Evolutionary conservation across 1,139 yeast species (phyloP), one percentile per base, ranked within the genome.

Genomic region (Diutina ranongensis): DNA sequence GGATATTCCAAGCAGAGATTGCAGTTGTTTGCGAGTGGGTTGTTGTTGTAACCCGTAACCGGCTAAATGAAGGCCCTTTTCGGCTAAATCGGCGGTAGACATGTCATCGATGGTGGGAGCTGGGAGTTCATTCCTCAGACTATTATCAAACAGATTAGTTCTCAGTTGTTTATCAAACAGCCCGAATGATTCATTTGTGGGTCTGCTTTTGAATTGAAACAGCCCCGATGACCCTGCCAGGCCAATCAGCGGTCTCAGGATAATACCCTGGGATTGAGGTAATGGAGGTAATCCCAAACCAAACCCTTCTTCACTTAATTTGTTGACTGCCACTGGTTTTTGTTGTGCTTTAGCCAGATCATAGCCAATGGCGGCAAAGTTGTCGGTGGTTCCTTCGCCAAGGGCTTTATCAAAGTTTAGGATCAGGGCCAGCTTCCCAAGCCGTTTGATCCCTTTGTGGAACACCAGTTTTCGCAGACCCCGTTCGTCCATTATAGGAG

Each of bases 351-450:
- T 32, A 10, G 59, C 49, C 36, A 57, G 46, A 13, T 62, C 63
- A 49, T 67, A 67, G 35, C 68, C 63, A 34, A 67, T 59, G 18
- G 71, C 69, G 42, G 64, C 69, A 51, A 66, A 65, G 25, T 48
- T 45, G 33, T 49, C 57, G 5, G 40, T 38, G 40, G 15, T 44
- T 44, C 45, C 45, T 16, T 10, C 18, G 20, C 40, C 41, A 32
- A 38, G 22, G n/a, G 32, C 45, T 15, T 49, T 52, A 32, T 40
- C 21, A 44, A 52, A 49, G 49, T 51, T 52, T 36, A 52, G 49
- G 34, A 52, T 51, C 44, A 55, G 52, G 12, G 55, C 49, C 27
- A 55, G 47, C 45, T 50, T 52, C 38, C 36, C 36, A 5, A 56
- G 52, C 47, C 54, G 55, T 50, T 52, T 53, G 46, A 55, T 48